phyloP scores from a whole-genome alignment of 2,329 filamentous ascomycete species.

The Pseudophaeomoniella oleicola region DNA sequence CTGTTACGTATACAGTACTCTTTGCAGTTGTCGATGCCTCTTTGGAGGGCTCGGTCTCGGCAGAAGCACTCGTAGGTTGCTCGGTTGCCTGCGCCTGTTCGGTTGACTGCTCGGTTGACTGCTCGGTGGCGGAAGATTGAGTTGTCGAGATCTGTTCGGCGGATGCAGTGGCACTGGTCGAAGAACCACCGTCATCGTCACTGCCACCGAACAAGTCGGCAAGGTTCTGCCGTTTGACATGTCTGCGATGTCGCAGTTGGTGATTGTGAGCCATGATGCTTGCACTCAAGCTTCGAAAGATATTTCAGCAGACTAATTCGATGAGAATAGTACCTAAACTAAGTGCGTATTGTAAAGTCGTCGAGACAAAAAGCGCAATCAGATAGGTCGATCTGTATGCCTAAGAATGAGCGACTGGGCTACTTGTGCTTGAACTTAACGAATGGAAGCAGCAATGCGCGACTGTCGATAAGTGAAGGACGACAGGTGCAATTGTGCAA shows the following conservation, averaged over 20 bases:
- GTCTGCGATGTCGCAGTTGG: neutral
- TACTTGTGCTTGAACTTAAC: neutral
- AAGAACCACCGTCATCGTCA: neutral
- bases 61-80: neutral
- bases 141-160: neutral
- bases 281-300: neutral
- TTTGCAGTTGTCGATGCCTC: neutral
- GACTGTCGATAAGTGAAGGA: conserved; percentile 20
- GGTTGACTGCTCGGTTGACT: no score
- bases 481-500: conserved; percentile 16
- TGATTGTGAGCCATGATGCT: neutral
- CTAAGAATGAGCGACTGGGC: neutral
- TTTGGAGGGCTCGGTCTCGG: no score
- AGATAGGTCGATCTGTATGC: neutral
- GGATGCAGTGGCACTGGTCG: neutral
- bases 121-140: neutral
- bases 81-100: no score
- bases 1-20: conserved; percentile 35
- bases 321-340: neutral
- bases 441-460: neutral
- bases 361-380: neutral
- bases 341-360: neutral
- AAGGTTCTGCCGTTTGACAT: no score
- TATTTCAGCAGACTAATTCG: neutral
- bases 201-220: no score